Evolutionary conservation across 495 filamentous ascomycete genomes (phyloP), one percentile per base, ranked within the genome.

Genomic region (Aspergillus hancockii): DNA sequence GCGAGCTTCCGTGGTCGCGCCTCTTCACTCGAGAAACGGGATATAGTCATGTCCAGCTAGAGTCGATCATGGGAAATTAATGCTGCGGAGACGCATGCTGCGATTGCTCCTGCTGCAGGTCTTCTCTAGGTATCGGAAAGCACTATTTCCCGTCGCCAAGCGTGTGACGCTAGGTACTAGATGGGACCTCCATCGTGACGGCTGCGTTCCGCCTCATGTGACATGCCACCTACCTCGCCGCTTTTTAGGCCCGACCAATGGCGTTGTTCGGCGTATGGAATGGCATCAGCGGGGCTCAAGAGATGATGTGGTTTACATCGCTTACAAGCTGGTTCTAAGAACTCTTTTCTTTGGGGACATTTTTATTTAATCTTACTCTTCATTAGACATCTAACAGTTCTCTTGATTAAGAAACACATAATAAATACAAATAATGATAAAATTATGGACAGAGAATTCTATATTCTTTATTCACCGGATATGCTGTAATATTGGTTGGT

Each of bases 1-100:
- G 51, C 59, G 52, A 64, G 60, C 59, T 64, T 53, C 32, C 31
- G 45, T 58, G 19, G 54, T 62, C 63, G 63, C 57, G 59, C 54
- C 55, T 57, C 59, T 65, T 65, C 55, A 59, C 52, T 55, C 28
- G 31, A 38, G 52, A 36, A 14, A 30, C 28, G 31, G 25, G 41
- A 47, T 47, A 32, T 52, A 57, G 58, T 64, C 63, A 65, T 65
- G 34, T 60, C 63, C 63, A 58, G 62, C 25, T 21, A 13, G 30
- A 36, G 19, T 54, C n/a, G n/a, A 23, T 54, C 32, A 54, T 21
- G 16, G 19, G 32, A 23, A 23, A 8, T 21, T 36, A 54, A 40
- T 23, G 32, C 8, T 14, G 32, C 32, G 34, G 21, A 23, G 28
- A 40, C 16, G 12, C 51, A 54, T 54, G 47, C 43, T 59, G 49